Base-by-base conservation (phyloP, 805 yeast genomes). In the Hanseniaspora meyeri region DNA sequence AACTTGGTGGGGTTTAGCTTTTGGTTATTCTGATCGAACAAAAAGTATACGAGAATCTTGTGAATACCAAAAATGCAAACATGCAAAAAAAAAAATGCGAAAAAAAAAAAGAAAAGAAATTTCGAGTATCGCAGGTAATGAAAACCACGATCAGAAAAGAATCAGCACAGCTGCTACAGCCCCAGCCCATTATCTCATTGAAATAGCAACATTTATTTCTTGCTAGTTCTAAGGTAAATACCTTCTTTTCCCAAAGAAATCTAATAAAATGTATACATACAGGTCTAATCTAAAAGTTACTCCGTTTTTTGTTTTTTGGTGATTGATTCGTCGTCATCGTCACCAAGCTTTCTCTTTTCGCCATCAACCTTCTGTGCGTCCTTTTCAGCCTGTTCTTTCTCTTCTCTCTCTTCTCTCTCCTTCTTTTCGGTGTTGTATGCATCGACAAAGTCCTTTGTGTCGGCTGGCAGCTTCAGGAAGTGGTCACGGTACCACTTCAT, bases 401-500 rank as follows among this genome's bases (percentile, higher is more conserved):
- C 32, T 51, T 37, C 46, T 20, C 34, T 38, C 16, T 37, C 46
- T 16, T 52, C 47, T 39, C 24, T 55, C 45, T 36, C 40, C 42
- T 38, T 39, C 58, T 46, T 53, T 17, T 51, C 58, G 27, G 37
- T 20, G 34, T 40, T 54, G 4, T 34, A 16, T 31, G 42, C 38
- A 47, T 59, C 38, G 17, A 57, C 47, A 39, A 34, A 50, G 19
- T 43, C 47, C 32, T 53, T 47, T 4, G 64, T 63, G 51, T 58
- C 62, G 11, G 20, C 29, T 7, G 43, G 64, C 11, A 58, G 61
- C 34, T 70, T 67, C 59, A 85, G 75, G 65, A 86, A 89, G 63
- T 85, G 72, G 19, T 82, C 79, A 57, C 77, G 70, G 68, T 83
- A 87, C 86, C 89, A 93, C 61, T 73, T 76, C 65, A 93, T 72